Evolutionary conservation across 139 green algal genomes (phyloP).

Genomic region (Bryopsis sp.): DNA sequence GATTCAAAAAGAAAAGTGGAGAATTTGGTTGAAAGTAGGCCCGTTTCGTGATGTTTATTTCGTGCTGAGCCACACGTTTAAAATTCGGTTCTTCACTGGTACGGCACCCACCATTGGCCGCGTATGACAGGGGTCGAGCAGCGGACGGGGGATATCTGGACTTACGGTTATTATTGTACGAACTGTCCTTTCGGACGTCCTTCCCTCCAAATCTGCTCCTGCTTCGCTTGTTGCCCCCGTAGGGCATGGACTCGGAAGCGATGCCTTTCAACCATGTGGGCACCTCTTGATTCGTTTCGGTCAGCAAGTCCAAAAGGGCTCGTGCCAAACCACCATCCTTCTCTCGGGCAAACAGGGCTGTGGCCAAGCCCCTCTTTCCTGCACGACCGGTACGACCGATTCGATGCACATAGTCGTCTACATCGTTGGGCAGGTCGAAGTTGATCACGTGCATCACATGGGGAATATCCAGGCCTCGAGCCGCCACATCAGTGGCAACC

Average conservation of each 20-base stretch:
- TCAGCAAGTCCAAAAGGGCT: conserved; percentile 61
- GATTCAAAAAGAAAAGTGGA: no score
- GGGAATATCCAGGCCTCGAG: conserved; percentile 47
- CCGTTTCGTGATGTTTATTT: no score
- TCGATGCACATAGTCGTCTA: conserved; percentile 64
- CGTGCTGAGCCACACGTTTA: no score
- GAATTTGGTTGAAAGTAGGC: no score
- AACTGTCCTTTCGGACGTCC: conserved; percentile 70
- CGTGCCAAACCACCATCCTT: conserved; percentile 77
- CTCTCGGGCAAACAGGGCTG: conserved; percentile 89
- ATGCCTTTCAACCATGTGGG: conserved; percentile 82
- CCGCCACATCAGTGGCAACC: conserved; percentile 38
- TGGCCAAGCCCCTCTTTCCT: conserved; percentile 95
- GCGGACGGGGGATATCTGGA: no score
- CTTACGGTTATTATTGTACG: not conserved
- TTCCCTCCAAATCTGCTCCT: conserved; percentile 75
- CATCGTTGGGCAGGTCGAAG: conserved; percentile 60
- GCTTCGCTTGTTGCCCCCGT: conserved; percentile 47
- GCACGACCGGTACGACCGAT: conserved; percentile 57
- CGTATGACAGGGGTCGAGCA: no score
- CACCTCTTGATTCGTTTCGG: conserved; percentile 94
- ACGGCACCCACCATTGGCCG: no score
- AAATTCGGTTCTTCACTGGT: no score
- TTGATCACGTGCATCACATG: conserved; percentile 64
- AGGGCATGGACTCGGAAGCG: conserved; percentile 38